Conservation (phyloP, 2,329 filamentous ascomycete genomes). For the Colletotrichum abscissum region DNA sequence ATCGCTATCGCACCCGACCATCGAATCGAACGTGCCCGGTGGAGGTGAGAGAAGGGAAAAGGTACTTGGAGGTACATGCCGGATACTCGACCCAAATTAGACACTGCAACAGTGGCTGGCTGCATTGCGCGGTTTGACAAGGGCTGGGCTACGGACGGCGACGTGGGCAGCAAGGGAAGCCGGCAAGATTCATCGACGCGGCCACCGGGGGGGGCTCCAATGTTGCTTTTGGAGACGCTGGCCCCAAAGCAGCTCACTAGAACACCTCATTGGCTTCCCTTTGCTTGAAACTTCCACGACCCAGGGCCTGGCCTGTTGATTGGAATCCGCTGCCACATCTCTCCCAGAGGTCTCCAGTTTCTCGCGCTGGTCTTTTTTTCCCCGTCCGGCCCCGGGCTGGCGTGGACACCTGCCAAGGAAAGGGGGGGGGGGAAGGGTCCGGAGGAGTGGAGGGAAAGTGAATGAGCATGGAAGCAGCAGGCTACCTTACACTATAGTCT, state of each 20-base stretch:
- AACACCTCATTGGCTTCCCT: conserved; percentile 15
- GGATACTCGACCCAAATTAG: conserved; percentile 14
- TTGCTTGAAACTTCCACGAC: conserved; percentile 18
- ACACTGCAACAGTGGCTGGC: conserved; percentile 1
- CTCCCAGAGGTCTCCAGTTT: neutral
- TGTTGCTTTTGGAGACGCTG: neutral
- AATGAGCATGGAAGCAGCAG: neutral
- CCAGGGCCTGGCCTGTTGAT: conserved; percentile 21
- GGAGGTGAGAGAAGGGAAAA: neutral
- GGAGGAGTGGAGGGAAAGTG: neutral
- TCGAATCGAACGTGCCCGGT: neutral
- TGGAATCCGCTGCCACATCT: neutral
- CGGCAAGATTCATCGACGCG: neutral
- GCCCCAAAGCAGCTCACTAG: conserved; percentile 11
- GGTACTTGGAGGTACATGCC: conserved; percentile 12
- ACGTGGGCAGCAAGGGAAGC: conserved; percentile 2
- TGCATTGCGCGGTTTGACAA: conserved; percentile 28
- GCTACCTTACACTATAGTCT: neutral
- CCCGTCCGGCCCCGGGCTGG: conserved; percentile 3
- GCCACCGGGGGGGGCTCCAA: no score
- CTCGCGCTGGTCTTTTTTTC: neutral
- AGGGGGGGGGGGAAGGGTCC: neutral
- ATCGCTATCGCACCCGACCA: neutral
- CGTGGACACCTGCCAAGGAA: conserved; percentile 19
- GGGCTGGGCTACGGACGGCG: conserved; percentile 10